Base-by-base conservation (phyloP, 305 asterid species). In the Solanum chacoense region DNA sequence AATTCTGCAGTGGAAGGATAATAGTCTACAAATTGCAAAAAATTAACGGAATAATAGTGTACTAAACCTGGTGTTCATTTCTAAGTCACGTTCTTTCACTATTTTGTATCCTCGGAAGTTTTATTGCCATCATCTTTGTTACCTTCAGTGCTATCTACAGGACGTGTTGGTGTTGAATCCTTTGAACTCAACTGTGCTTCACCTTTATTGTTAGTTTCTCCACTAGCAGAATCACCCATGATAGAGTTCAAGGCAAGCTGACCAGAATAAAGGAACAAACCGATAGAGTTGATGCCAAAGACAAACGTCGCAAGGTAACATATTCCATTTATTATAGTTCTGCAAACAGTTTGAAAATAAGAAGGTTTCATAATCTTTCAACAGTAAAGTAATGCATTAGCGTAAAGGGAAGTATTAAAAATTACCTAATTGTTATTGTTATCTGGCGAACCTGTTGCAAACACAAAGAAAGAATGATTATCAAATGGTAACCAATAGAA, bases 271-370 rank as follows among this genome's bases (percentile, higher is more conserved):
- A 96, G 94, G 80, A 96, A 89, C 88, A 96, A 91, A 18, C 98
- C 98, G 4, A 97, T 36, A 75, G 98, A 92, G 89, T 97, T 96
- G 93, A 94, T 92, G 32, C 95, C 98, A 81, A 97, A 96, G 76
- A 97, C 94, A 92, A 94, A 97, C 50, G 98, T 95, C 24, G 98
- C 99, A 24, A 97, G 97, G 93, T 97, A 97, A 88, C 98, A 97
- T 89, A 97, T 8, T 35, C 99, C 99, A 45, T 97, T 95, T 71
- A 97, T 87, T 59, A 96, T 94, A 14, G 98, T 96, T 96, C 99
- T 97, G 97, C 91, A 88, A 10, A 45, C 20, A 50, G 77, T 76
- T 40, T 7, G 11, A 2, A 76, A 76, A 83, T 50, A 31, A 31
- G 74, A 88, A 26, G 31, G 28, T 75, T 86, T 55, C 26, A 88